Evolutionary conservation across 148 eudicot genomes (phyloP).

Genomic region (Cornus kousa): DNA sequence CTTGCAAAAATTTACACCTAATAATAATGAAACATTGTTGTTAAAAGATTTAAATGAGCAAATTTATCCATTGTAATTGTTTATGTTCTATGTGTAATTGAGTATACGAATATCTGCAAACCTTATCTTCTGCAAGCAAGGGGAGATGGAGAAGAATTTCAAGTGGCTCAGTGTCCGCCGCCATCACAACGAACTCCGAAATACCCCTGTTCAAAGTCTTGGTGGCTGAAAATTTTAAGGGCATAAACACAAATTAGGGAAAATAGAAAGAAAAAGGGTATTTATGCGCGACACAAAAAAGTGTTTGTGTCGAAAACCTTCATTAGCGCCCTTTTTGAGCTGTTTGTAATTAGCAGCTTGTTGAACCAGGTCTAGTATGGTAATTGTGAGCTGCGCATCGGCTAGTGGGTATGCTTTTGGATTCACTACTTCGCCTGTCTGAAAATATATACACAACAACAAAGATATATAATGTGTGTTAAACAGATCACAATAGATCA

Average conservation of each 20-base stretch:
- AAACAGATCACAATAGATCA: neutral
- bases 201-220: slow-evolving; percentile 84
- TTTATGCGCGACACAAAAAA: neutral
- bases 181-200: slow-evolving; percentile 81
- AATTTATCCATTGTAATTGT: too few species aligned
- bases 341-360: slow-evolving; percentile 71
- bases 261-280: neutral
- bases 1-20: neutral
- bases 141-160: slow-evolving; percentile 88
- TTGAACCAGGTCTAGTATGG: slow-evolving; percentile 62
- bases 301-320: neutral
- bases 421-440: slow-evolving; percentile 59
- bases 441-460: neutral
- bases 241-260: neutral
- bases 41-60: neutral
- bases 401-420: slow-evolving; percentile 75
- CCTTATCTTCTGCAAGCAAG: slow-evolving; percentile 81
- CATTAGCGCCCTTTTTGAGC: slow-evolving; percentile 65
- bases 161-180: slow-evolving; percentile 83
- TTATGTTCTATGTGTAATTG: neutral
- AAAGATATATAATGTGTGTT: neutral
- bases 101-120: slow-evolving; percentile 2
- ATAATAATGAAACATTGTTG: neutral
- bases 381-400: slow-evolving; percentile 57
- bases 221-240: slow-evolving; percentile 47